These are phyloP conservation scores for Podospora tetraspora DNA, from an alignment of 495 filamentous ascomycete species.

Conservation along the genomic window DNA sequence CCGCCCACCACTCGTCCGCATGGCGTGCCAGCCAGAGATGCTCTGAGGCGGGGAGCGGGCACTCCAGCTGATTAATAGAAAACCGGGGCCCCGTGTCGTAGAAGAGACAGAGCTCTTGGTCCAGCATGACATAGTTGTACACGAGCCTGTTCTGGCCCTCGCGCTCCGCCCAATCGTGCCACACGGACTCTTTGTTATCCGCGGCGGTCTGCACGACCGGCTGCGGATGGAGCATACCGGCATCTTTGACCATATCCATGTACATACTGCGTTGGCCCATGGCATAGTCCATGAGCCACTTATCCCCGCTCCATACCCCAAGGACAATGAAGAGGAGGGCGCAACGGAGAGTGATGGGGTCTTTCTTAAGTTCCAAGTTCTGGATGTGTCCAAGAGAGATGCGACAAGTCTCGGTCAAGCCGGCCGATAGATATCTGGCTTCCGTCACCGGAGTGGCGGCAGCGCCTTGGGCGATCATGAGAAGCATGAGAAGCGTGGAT, in stretches of 20 bases:
- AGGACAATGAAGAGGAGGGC: conserved; percentile 57
- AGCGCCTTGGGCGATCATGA: conserved; percentile 64
- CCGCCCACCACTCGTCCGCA: conserved; percentile 44
- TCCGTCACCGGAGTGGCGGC: conserved; percentile 52
- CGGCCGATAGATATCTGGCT: conserved; percentile 54
- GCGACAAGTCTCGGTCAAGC: conserved; percentile 58
- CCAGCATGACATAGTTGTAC: conserved; percentile 63
- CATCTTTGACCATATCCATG: conserved; percentile 54
- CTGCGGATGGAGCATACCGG: conserved; percentile 46
- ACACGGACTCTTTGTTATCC: conserved; percentile 44
- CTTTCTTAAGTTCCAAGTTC: conserved; percentile 54
- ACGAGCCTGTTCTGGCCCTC: conserved; percentile 56
- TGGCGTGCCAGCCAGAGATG: conserved; percentile 44
- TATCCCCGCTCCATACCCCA: conserved; percentile 62
- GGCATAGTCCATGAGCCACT: conserved; percentile 66
- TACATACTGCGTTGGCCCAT: conserved; percentile 68
- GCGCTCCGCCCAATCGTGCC: conserved; percentile 53
- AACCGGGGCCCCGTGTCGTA: conserved; percentile 55
- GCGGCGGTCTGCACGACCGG: conserved; percentile 28
- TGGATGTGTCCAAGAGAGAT: conserved; percentile 61
- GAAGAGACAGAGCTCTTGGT: conserved; percentile 61
- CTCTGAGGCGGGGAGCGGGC: conserved; percentile 54
- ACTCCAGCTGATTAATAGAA: conserved; percentile 51
- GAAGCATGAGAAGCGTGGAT: conserved; percentile 52
- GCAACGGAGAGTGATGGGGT: conserved; percentile 53